These are phyloP conservation scores for Cylindrotheca fusiformis DNA, from an alignment of 108 stramenopile genomes.

Conservation along the genomic window DNA sequence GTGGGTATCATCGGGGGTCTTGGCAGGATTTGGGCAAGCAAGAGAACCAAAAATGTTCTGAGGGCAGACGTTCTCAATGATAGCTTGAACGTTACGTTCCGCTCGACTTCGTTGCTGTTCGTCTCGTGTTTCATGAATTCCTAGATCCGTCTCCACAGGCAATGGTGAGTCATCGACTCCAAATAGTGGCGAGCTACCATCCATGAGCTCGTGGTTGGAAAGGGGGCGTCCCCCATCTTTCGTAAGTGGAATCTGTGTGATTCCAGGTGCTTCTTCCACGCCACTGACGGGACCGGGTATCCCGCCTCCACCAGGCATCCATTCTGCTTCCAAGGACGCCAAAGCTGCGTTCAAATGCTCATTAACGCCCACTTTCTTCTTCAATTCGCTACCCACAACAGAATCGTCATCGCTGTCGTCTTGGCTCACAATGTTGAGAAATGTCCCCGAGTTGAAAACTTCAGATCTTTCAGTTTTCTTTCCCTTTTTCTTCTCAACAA, in stretches of 20 bases:
- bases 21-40: slow-evolving; percentile 77
- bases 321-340: slow-evolving; percentile 47
- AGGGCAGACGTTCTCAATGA: slow-evolving; percentile 65
- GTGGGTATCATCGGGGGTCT: slow-evolving; percentile 75
- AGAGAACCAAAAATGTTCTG: slow-evolving; percentile 77
- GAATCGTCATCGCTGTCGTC: slow-evolving; percentile 62
- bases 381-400: slow-evolving; percentile 74
- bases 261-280: slow-evolving; percentile 24
- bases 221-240: slow-evolving; percentile 66
- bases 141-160: slow-evolving; percentile 77
- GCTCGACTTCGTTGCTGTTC: slow-evolving; percentile 68
- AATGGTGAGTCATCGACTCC: slow-evolving; percentile 78
- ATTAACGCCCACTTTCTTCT: slow-evolving; percentile 79
- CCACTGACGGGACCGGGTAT: slow-evolving; percentile 3
- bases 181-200: slow-evolving; percentile 76
- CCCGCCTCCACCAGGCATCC: background rate
- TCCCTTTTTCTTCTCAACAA: background rate
- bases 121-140: slow-evolving; percentile 78
- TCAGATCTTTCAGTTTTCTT: background rate
- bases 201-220: slow-evolving; percentile 76
- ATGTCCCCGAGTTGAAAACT: slow-evolving; percentile 20
- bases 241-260: slow-evolving; percentile 26
- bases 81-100: slow-evolving; percentile 53
- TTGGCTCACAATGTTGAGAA: slow-evolving; percentile 14
- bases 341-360: slow-evolving; percentile 79